These are phyloP conservation scores for Tetrahymena borealis DNA, from an alignment of 73 alveolate genomes.

Conservation along the genomic window DNA sequence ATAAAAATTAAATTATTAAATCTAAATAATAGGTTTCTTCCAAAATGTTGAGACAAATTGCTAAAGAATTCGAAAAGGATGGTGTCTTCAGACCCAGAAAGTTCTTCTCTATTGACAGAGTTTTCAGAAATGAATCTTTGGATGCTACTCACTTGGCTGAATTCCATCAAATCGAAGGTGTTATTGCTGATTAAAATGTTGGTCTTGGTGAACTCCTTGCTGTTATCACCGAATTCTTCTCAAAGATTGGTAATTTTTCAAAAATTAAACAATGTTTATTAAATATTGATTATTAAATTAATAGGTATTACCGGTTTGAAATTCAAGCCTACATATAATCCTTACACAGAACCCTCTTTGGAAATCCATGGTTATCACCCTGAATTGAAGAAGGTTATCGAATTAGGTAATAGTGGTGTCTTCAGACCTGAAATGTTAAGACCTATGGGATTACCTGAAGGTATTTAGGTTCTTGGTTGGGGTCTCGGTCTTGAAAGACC, in stretches of 20 bases:
- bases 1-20: no score
- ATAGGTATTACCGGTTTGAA: constrained; percentile 81
- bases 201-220: constrained; percentile 95
- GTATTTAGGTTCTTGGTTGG: constrained; percentile 99
- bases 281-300: neutral
- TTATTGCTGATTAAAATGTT: constrained; percentile 95
- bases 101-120: constrained; percentile 98
- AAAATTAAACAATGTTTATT: neutral
- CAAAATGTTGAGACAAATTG: constrained; percentile 15
- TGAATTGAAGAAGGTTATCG: constrained; percentile 64
- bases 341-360: constrained; percentile 99
- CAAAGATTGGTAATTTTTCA: constrained; percentile 74
- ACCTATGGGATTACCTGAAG: constrained; percentile 99
- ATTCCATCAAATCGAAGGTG: constrained; percentile 99
- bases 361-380: constrained; percentile 92
- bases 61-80: constrained; percentile 62
- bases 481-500: constrained; percentile 99
- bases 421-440: constrained; percentile 98
- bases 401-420: constrained; percentile 99
- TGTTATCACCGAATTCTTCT: constrained; percentile 89
- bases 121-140: constrained; percentile 98
- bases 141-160: constrained; percentile 99
- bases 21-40: constrained; percentile 11
- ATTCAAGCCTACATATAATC: constrained; percentile 99
- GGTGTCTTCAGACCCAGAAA: constrained; percentile 97